Conservation (phyloP, 805 yeast species). For the Ogataea degrootiae region DNA sequence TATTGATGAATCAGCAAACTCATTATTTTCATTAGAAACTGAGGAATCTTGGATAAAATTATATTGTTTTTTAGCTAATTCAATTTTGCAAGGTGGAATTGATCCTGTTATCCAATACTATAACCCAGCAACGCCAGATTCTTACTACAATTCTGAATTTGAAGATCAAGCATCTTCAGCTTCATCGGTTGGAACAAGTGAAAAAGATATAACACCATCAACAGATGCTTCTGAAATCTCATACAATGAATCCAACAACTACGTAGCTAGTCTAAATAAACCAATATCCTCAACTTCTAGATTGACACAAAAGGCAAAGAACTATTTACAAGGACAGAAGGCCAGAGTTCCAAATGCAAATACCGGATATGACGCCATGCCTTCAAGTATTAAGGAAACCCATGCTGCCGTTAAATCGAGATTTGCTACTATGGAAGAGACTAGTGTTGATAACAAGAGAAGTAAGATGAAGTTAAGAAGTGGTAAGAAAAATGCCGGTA, state of each 20-base stretch:
- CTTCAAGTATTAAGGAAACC: not conserved
- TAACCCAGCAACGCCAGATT: not conserved
- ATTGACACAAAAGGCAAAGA: constrained; percentile 5
- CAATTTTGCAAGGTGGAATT: constrained; percentile 56
- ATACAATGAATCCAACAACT: not conserved
- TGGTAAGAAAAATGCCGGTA: constrained; percentile 9
- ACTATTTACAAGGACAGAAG: not conserved
- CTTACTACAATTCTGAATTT: not conserved
- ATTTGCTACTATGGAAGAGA: not conserved
- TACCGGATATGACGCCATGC: not conserved
- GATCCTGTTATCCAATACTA: constrained; percentile 40
- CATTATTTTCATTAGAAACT: constrained; percentile 49
- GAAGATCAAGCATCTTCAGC: not conserved
- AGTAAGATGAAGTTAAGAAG: constrained; percentile 7
- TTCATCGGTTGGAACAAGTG: not conserved
- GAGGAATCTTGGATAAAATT: constrained; percentile 70
- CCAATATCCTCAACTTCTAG: not conserved
- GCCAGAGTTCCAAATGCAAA: not conserved
- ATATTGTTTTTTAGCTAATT: constrained; percentile 64
- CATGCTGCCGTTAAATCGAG: not conserved
- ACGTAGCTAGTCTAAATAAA: not conserved
- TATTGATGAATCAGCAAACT: constrained; percentile 19
- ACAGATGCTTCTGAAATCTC: not conserved
- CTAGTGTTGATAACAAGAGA: constrained; percentile 1
- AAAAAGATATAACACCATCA: not conserved